Percentiles rank a stretch among this genome's conserved stretches.
Conservation (phyloP, 1,284 basidiomycete species). For the Lignosus rhinocerotis region DNA sequence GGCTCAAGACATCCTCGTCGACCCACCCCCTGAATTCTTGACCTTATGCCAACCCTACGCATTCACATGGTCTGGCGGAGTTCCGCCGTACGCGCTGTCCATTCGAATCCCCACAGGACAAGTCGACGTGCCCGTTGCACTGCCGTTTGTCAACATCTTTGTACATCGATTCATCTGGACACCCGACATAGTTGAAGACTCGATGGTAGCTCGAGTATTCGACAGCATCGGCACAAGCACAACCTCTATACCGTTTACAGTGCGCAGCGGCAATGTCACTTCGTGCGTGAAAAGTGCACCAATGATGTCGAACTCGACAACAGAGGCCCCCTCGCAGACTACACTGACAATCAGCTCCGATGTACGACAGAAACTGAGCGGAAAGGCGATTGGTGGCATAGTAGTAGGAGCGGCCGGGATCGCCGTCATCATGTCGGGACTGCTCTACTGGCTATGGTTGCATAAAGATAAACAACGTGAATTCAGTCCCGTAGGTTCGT, state of each 20-base stretch:
- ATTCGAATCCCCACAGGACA: neutral
- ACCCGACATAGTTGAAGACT: neutral
- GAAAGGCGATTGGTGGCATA: neutral
- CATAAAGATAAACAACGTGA: neutral
- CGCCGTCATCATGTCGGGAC: neutral
- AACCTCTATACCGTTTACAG: neutral
- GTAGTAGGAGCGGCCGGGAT: neutral
- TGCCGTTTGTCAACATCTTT: neutral
- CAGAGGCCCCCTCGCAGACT: neutral
- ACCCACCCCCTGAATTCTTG: neutral
- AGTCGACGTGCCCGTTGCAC: neutral
- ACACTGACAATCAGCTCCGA: neutral
- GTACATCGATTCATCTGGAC: neutral
- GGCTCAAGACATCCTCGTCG: neutral
- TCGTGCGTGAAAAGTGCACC: neutral
- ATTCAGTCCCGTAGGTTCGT: neutral
- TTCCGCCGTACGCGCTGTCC: neutral
- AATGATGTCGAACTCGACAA: neutral
- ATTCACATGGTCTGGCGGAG: slow-evolving; percentile 1
- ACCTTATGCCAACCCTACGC: neutral
- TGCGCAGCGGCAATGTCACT: neutral
- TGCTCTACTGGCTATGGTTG: neutral
- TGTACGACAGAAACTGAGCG: neutral
- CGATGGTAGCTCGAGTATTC: neutral
- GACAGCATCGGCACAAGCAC: neutral